Evolutionary conservation across 2,329 filamentous ascomycete genomes (phyloP).

Genomic region (Xylariaceae sp.): DNA sequence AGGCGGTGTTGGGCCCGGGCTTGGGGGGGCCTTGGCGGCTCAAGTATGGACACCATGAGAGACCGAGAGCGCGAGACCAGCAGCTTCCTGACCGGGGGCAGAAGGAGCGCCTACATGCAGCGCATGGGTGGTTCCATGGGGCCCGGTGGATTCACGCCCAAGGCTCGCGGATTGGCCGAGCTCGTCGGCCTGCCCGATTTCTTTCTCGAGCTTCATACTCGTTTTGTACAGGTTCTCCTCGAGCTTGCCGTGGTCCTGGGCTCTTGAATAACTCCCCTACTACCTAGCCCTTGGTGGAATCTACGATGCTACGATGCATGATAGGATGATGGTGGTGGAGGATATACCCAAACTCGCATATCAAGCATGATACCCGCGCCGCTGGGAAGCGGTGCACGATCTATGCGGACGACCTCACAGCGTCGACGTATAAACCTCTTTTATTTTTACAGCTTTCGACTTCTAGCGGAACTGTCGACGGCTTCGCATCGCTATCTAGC

Average conservation of each 20-base stretch:
- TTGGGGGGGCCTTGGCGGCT: constrained; percentile 24
- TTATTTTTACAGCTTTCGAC: too few species aligned
- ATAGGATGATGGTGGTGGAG: not conserved
- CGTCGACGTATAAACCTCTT: not conserved
- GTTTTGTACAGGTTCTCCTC: constrained; percentile 58
- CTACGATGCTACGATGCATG: not conserved
- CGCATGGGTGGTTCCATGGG: constrained; percentile 51
- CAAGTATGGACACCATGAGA: constrained; percentile 25
- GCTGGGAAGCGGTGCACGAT: not conserved
- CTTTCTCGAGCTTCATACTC: constrained; percentile 60
- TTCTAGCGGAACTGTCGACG: too few species aligned
- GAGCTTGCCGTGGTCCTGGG: constrained; percentile 52
- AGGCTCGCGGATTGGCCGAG: constrained; percentile 58
- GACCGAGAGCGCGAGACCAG: constrained; percentile 38
- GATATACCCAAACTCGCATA: not conserved
- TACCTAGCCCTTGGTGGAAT: not conserved
- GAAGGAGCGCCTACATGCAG: constrained; percentile 47
- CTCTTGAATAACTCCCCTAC: constrained; percentile 30
- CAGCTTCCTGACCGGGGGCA: constrained; percentile 52
- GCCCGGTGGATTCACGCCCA: constrained; percentile 50
- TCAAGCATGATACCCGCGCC: not conserved
- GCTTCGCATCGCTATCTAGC: too few species aligned
- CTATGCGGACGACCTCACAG: not conserved
- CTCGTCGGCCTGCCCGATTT: constrained; percentile 62
- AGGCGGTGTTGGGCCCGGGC: too few species aligned